A percentile compares a stretch with the other conserved stretches of the same genome.
phyloP scores from a whole-genome alignment of 1,139 yeast species.

The Hanseniaspora uvarum region DNA sequence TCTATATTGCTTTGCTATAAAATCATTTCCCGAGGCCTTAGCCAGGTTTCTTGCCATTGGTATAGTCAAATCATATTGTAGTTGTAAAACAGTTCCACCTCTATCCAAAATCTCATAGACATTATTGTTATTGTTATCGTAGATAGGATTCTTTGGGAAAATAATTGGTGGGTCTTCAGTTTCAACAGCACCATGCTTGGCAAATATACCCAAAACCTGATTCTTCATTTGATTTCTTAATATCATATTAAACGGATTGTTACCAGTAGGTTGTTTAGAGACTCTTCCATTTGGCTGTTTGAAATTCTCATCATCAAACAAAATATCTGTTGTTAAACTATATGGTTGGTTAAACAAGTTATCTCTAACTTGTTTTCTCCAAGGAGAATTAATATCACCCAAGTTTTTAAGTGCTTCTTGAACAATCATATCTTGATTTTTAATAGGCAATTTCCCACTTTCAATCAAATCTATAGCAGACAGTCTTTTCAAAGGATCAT shows the following conservation, averaged over 20 bases:
- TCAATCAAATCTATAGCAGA: conserved; percentile 63
- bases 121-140: conserved; percentile 45
- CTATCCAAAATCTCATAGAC: conserved; percentile 75
- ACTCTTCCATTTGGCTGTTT: conserved; percentile 1
- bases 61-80: conserved; percentile 78
- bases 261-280: conserved; percentile 19
- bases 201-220: conserved; percentile 51
- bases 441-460: conserved; percentile 77
- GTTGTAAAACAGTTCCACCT: conserved; percentile 74
- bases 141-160: conserved; percentile 73
- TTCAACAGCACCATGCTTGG: conserved; percentile 78
- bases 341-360: conserved; percentile 76
- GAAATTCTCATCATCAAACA: conserved; percentile 48
- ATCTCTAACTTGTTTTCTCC: conserved; percentile 86
- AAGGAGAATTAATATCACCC: conserved; percentile 83
- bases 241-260: conserved; percentile 33
- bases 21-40: conserved; percentile 35
- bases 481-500: conserved; percentile 68
- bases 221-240: conserved; percentile 41
- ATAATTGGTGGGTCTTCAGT: conserved; percentile 50
- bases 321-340: conserved; percentile 66
- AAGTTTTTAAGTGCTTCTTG: conserved; percentile 77
- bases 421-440: conserved; percentile 79
- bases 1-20: conserved; percentile 46
- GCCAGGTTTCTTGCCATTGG: conserved; percentile 84